Conservation (phyloP, 139 green algal species). For the Coelastrella sp. region DNA sequence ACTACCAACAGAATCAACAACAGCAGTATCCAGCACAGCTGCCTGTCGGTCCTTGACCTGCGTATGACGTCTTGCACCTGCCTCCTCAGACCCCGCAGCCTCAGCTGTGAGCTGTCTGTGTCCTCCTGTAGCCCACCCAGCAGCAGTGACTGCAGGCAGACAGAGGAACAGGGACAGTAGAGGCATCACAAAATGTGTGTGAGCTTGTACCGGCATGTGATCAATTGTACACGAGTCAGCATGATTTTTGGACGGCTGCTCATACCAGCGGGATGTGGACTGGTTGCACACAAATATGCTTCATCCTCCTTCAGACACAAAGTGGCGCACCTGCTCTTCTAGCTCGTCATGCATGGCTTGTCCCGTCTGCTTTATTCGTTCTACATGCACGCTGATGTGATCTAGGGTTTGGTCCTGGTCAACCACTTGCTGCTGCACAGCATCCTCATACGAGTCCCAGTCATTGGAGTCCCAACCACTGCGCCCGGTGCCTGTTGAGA, state of each 20-base stretch:
- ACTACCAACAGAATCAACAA: conserved; percentile 34
- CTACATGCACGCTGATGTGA: conserved; percentile 39
- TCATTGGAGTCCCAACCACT: not conserved
- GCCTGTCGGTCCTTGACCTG: conserved; percentile 10
- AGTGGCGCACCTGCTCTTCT: conserved; percentile 39
- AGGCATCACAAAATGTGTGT: too few species aligned
- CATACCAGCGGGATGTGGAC: too few species aligned
- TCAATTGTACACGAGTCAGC: too few species aligned
- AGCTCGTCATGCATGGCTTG: conserved; percentile 40
- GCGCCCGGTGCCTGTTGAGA: too few species aligned
- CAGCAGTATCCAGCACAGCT: conserved; percentile 35
- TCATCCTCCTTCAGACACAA: not conserved
- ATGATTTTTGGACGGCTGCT: too few species aligned
- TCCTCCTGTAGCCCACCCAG: conserved; percentile 8
- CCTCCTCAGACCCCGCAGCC: not conserved
- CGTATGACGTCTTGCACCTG: conserved; percentile 16
- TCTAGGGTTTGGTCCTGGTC: conserved; percentile 38
- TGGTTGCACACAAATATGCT: not conserved
- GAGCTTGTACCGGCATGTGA: too few species aligned
- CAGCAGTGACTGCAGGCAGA: conserved; percentile 20
- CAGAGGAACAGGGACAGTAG: not conserved
- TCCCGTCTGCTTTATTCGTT: conserved; percentile 28
- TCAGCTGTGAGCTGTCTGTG: conserved; percentile 13
- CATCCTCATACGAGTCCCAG: conserved; percentile 14
- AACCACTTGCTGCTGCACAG: conserved; percentile 31